phyloP scores from a whole-genome alignment of 768 basidiomycete species.

The Leccinum barrowsii region DNA sequence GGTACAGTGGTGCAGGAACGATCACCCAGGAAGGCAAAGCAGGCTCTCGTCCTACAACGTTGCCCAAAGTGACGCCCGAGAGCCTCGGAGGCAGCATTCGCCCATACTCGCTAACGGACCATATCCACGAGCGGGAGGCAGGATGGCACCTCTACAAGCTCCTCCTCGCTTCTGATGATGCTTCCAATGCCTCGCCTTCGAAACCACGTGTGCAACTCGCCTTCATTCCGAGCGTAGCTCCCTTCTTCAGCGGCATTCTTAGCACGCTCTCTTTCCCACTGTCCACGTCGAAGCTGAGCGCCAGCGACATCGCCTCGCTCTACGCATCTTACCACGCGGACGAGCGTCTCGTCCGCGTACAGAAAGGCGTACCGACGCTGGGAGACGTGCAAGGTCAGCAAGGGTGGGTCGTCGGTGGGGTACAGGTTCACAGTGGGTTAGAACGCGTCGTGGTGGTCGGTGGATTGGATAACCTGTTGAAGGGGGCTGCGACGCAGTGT shows the following conservation, averaged over 20 bases:
- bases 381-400: constrained; percentile 78
- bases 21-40: constrained; percentile 60
- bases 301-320: constrained; percentile 64
- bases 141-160: constrained; percentile 74
- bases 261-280: constrained; percentile 85
- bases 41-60: constrained; percentile 61
- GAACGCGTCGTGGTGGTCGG: constrained; percentile 95
- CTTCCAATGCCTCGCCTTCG: neutral
- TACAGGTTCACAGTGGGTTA: constrained; percentile 87
- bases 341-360: constrained; percentile 70
- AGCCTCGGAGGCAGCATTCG: constrained; percentile 71
- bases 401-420: constrained; percentile 87
- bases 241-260: constrained; percentile 97
- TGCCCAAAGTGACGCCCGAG: constrained; percentile 79
- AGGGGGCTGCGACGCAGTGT: constrained; percentile 99
- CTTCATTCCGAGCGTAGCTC: constrained; percentile 83
- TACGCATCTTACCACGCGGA: constrained; percentile 75
- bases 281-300: constrained; percentile 52
- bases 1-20: constrained; percentile 95
- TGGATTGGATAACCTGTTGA: constrained; percentile 92
- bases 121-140: constrained; percentile 98
- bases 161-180: constrained; percentile 24
- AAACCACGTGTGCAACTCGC: constrained; percentile 53
- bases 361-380: constrained; percentile 69
- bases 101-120: constrained; percentile 91